Evolutionary conservation across 805 yeast species (phyloP).

Genomic region (Zygoascus ofunaensis): DNA sequence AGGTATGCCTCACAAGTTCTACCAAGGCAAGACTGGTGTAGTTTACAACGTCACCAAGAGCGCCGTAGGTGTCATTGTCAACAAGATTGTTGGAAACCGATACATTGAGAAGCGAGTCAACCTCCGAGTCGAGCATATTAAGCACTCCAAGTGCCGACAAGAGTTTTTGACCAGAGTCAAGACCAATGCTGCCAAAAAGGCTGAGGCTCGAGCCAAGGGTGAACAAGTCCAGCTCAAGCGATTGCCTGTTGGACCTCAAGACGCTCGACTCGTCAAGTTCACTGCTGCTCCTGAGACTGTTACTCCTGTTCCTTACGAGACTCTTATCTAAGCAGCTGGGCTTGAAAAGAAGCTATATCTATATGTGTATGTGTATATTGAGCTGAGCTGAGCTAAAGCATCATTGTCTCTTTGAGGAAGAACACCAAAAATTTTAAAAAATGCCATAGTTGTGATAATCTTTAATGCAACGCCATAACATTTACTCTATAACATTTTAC

Average conservation of each 20-base stretch:
- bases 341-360: neutral
- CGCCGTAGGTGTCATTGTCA: constrained; percentile 94
- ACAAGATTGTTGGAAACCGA: constrained; percentile 99
- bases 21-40: constrained; percentile 99
- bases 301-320: constrained; percentile 99
- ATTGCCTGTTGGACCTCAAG: constrained; percentile 98
- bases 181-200: constrained; percentile 86
- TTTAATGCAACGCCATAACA: no score
- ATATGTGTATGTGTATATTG: no score
- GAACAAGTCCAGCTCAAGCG: constrained; percentile 88
- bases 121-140: constrained; percentile 97
- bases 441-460: no score
- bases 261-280: constrained; percentile 73
- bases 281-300: constrained; percentile 89
- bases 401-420: no score
- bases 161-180: constrained; percentile 98
- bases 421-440: no score
- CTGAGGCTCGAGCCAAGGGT: constrained; percentile 93
- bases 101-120: constrained; percentile 98
- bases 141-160: constrained; percentile 99
- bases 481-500: no score
- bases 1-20: constrained; percentile 99
- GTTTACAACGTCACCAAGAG: constrained; percentile 98
- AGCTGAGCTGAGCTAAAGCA: no score
- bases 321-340: constrained; percentile 68